Evolutionary conservation across 345 rosid genomes (phyloP).

Genomic region (Eutrema heterophyllum): DNA sequence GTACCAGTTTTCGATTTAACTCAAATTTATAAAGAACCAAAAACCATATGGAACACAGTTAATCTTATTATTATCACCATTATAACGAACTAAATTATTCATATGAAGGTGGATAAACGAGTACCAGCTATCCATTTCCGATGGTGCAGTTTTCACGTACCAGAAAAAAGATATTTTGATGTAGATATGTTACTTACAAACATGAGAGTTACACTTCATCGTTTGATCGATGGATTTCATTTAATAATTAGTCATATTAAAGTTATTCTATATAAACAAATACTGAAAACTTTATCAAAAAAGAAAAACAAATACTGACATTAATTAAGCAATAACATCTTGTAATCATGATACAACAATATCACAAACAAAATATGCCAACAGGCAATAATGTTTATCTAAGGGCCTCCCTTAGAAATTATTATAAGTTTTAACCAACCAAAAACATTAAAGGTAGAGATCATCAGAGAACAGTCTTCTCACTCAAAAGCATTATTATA

Average conservation of each 20-base stretch:
- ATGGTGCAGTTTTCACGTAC: conserved; percentile 19
- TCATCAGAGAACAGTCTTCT: conserved; percentile 7
- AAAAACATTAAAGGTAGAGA: neutral
- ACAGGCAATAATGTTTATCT: conserved; percentile 7
- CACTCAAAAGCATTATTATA: conserved; percentile 5
- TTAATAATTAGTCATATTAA: neutral
- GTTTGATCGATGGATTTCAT: neutral
- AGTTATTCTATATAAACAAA: neutral
- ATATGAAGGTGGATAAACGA: too few relatives aligned
- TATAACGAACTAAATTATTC: too few relatives aligned
- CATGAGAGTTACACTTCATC: neutral
- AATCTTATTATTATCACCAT: too few relatives aligned
- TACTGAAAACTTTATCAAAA: neutral
- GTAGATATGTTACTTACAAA: neutral
- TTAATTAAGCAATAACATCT: neutral
- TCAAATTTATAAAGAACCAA: too few relatives aligned
- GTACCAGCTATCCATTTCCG: conserved; percentile 18
- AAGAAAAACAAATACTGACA: neutral
- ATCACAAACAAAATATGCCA: neutral
- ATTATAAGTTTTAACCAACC: neutral
- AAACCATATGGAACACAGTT: too few relatives aligned
- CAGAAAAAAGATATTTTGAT: conserved; percentile 5
- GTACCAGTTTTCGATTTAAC: neutral
- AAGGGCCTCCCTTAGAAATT: conserved; percentile 18
- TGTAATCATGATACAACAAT: neutral